Base-by-base conservation (phyloP, 2,329 filamentous ascomycete species). In the Calonectria honghensis region DNA sequence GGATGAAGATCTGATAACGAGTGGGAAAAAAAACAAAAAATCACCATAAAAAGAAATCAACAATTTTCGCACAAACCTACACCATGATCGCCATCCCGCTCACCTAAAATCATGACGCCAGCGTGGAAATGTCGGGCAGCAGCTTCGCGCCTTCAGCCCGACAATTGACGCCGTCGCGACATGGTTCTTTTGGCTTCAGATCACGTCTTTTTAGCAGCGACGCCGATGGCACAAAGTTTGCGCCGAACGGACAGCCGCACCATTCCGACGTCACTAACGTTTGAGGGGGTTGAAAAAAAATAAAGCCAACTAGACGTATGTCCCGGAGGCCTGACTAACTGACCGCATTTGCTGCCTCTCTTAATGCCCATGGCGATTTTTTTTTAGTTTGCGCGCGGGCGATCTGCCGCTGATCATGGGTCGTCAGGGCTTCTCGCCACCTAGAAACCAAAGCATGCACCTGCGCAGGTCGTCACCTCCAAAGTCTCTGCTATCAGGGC, bases 1-100 rank as follows among this genome's bases (percentile, higher is more conserved):
- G 65, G 35, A n/a, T 54, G 31, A 74, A 68, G 68, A 68, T 66
- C 57, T 73, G 72, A 70, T 70, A 63, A 70, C 37, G 35, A 31
- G n/a, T n/a, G 35, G 29, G 7, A 57, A 57, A 68, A 50, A 50
- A 41, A 37, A 50, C 35, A 70, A 37, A 45, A 61, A 39, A 29
- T 35, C 20, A 24, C 54, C 57, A 39, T 16, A 24, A 61, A 39
- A 39, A 61, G 32, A 24, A 39, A 61, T n/a, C n/a, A 37, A 13
- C 35, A 18, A 9, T 37, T 16, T 27, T 39, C 32, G 57, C 5
- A 24, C 35, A 61, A 61, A 61, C 57, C 35, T 61, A 61, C 57
- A 37, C 14, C 57, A 14, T 59, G 32, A 61, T 61, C 32, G 57
- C 32, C 32, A 61, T 39, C 57, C 57, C 57, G 57, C 57, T 39